Evolutionary conservation across 106 monocot species (phyloP).

Genomic region (Platanthera guangdongensis): DNA sequence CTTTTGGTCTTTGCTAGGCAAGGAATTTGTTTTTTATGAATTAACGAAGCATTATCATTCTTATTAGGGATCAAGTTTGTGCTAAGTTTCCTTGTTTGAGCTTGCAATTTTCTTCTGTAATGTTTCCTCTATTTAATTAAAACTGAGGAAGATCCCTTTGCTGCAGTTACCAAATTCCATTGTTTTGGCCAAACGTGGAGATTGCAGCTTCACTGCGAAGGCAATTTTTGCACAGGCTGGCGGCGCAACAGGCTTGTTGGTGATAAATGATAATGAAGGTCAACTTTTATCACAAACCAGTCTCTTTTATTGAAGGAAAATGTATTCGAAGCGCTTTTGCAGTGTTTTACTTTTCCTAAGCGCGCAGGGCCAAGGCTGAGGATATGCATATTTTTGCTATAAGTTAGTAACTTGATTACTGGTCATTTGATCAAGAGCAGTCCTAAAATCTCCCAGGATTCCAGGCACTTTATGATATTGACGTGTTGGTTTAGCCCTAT

Average conservation of each 20-base stretch:
- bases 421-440: not conserved
- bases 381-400: not conserved
- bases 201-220: conserved; percentile 79
- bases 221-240: conserved; percentile 66
- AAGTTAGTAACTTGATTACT: not conserved
- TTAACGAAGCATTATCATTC: not conserved
- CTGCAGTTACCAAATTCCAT: conserved; percentile 62
- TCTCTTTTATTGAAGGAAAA: not conserved
- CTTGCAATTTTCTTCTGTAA: not conserved
- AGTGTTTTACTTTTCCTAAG: not conserved
- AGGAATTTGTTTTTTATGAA: not conserved
- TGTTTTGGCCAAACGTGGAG: conserved; percentile 70
- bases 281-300: not conserved
- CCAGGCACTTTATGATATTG: not conserved
- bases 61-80: not conserved
- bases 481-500: not conserved
- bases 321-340: not conserved
- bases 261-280: conserved; percentile 98
- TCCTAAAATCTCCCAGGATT: not conserved
- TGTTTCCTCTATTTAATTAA: not conserved
- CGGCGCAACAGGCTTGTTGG: conserved; percentile 75
- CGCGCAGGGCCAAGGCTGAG: not conserved
- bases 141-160: not conserved
- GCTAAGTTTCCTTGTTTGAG: not conserved
- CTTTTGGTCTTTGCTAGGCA: not conserved